Evolutionary conservation across 129 eudicot genomes (phyloP).

Genomic region (Flaveria robusta): DNA sequence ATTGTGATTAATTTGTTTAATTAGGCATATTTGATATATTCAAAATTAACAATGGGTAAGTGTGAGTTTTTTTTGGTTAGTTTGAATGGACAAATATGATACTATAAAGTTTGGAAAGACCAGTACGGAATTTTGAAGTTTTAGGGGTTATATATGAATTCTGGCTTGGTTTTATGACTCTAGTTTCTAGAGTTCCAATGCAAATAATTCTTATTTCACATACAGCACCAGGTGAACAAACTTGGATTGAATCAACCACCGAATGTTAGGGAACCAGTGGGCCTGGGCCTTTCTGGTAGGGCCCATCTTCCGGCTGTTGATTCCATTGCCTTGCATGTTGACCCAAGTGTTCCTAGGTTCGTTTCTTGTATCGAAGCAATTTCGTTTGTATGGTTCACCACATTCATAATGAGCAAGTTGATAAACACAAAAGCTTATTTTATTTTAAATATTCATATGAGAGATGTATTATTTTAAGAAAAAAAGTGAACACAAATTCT

Average conservation of each 20-base stretch:
- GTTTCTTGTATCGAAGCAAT: conserved; percentile 26
- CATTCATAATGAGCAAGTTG: conserved; percentile 9
- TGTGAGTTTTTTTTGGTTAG: not conserved
- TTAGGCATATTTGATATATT: not conserved
- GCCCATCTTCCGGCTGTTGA: conserved; percentile 46
- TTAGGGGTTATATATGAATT: conserved; percentile 6
- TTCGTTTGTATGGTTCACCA: not conserved
- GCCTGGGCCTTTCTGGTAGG: conserved; percentile 48
- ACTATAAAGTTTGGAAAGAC: not conserved
- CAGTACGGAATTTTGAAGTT: not conserved
- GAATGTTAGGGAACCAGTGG: conserved; percentile 41
- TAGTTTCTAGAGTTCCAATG: not conserved
- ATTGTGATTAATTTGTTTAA: not conserved
- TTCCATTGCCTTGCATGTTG: conserved; percentile 48
- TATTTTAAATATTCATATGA: not conserved
- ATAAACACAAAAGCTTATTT: not conserved
- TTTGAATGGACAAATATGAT: not conserved
- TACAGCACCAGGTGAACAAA: conserved; percentile 63
- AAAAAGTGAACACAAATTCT: not conserved
- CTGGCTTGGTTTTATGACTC: conserved; percentile 7
- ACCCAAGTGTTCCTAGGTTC: conserved; percentile 51
- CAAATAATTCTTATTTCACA: conserved; percentile 5
- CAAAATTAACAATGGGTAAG: not conserved
- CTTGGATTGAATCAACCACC: conserved; percentile 38
- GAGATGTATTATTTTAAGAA: not conserved